phyloP scores from a whole-genome alignment of 1,284 basidiomycete genomes.

The Ustilago loliicola region DNA sequence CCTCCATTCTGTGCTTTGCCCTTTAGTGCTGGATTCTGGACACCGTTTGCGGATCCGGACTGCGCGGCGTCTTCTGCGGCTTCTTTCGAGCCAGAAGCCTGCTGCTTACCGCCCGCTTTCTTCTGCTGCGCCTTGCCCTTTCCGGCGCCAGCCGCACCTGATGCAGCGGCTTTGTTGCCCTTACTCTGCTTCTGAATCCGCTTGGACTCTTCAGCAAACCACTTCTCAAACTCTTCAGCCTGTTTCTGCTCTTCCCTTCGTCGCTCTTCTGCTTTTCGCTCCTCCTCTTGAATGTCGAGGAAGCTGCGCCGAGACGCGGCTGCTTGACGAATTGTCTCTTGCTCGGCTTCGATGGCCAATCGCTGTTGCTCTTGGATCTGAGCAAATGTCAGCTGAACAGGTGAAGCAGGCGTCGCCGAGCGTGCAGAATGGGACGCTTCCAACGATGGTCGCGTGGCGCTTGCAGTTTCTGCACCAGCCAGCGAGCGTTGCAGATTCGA shows the following conservation, averaged over 20 bases:
- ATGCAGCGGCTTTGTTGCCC: constrained; percentile 7
- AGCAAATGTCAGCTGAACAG: constrained; percentile 54
- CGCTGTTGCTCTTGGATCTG: constrained; percentile 67
- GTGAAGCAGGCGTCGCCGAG: constrained; percentile 19
- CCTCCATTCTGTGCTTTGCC: constrained; percentile 18
- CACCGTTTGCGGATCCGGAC: constrained; percentile 3
- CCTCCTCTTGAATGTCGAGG: constrained; percentile 64
- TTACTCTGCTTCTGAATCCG: constrained; percentile 56
- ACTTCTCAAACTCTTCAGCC: constrained; percentile 65
- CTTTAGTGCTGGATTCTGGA: constrained; percentile 6
- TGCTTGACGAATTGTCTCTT: constrained; percentile 41
- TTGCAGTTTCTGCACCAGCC: constrained; percentile 6
- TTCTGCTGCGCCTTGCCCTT: constrained; percentile 35
- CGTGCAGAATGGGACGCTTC: constrained; percentile 9
- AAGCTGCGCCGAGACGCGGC: constrained; percentile 54
- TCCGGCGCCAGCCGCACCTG: constrained; percentile 12
- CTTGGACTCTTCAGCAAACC: constrained; percentile 68
- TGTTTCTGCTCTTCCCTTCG: constrained; percentile 56
- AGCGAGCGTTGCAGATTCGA: constrained; percentile 30
- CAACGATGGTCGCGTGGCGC: constrained; percentile 13
- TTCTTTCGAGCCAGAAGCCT: constrained; percentile 11
- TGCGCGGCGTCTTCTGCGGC: constrained; percentile 6
- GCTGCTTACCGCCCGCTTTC: constrained; percentile 27
- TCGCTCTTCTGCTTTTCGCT: constrained; percentile 54
- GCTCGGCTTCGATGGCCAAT: constrained; percentile 33